Conservation (phyloP, 768 basidiomycete genomes). For the Russula lepida region DNA sequence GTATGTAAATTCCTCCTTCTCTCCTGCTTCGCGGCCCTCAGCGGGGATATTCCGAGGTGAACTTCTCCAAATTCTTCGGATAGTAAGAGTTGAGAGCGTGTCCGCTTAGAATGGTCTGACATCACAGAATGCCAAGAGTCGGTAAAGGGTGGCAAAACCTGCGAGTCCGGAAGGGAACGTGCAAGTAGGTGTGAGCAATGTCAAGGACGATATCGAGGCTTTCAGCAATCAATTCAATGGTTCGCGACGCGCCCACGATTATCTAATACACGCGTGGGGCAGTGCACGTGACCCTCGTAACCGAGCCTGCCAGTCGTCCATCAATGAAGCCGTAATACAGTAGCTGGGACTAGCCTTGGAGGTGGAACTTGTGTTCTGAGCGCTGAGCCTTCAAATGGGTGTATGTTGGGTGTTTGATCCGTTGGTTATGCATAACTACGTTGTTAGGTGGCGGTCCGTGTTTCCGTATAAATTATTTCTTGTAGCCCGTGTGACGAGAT, state of each 20-base stretch:
- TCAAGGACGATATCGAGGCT: neutral
- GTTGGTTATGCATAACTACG: neutral
- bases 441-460: neutral
- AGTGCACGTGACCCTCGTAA: neutral
- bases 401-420: neutral
- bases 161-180: neutral
- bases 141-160: neutral
- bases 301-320: too few species aligned
- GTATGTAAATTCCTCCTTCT: conserved; percentile 1
- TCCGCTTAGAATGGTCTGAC: conserved; percentile 17
- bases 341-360: neutral
- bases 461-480: neutral
- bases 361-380: neutral
- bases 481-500: neutral
- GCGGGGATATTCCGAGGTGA: conserved; percentile 15
- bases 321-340: neutral
- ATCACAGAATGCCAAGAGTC: neutral
- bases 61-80: conserved; percentile 5
- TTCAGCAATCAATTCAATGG: neutral
- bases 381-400: neutral
- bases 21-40: conserved; percentile 16
- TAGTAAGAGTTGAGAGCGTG: conserved; percentile 18
- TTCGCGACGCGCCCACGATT: neutral
- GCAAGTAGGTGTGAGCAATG: neutral
- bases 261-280: neutral